Conservation (phyloP, 768 basidiomycete genomes). For the Cystobasidium onofrii region DNA sequence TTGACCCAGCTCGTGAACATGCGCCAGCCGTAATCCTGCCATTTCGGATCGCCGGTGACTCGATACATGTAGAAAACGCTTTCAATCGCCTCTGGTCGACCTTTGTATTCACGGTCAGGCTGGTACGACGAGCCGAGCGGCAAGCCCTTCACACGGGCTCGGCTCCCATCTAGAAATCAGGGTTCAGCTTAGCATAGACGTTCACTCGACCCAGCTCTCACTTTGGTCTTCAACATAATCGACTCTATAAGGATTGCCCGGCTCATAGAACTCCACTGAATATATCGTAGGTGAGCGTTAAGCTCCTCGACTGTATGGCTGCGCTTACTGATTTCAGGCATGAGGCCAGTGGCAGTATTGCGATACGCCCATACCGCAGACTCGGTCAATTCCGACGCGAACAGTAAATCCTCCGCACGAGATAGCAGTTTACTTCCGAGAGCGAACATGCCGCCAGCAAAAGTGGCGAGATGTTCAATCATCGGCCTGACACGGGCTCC, state of each 20-base stretch:
- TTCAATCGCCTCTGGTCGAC: conserved; percentile 49
- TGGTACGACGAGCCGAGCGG: conserved; percentile 42
- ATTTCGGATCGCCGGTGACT: conserved; percentile 48
- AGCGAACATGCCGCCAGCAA: conserved; percentile 49
- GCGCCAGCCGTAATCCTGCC: conserved; percentile 50
- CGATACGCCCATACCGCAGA: conserved; percentile 47
- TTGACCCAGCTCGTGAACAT: conserved; percentile 48
- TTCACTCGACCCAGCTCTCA: too few species aligned
- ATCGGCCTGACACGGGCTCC: not conserved
- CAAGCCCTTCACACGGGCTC: conserved; percentile 26
- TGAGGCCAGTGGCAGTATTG: conserved; percentile 36
- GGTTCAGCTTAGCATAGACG: too few species aligned
- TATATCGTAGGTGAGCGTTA: not conserved
- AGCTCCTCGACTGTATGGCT: too few species aligned
- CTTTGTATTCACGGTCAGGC: conserved; percentile 42
- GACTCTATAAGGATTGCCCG: conserved; percentile 22
- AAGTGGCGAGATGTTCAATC: conserved; percentile 41
- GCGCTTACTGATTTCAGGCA: conserved; percentile 35
- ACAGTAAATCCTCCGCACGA: conserved; percentile 44
- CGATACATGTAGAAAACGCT: conserved; percentile 46
- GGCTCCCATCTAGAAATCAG: not conserved
- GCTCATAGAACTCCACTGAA: conserved; percentile 33
- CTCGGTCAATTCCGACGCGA: conserved; percentile 43
- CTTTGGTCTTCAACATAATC: not conserved
- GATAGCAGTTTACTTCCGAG: conserved; percentile 46